phyloP scores from a whole-genome alignment of 768 basidiomycete species.

The Pholiota molesta region DNA sequence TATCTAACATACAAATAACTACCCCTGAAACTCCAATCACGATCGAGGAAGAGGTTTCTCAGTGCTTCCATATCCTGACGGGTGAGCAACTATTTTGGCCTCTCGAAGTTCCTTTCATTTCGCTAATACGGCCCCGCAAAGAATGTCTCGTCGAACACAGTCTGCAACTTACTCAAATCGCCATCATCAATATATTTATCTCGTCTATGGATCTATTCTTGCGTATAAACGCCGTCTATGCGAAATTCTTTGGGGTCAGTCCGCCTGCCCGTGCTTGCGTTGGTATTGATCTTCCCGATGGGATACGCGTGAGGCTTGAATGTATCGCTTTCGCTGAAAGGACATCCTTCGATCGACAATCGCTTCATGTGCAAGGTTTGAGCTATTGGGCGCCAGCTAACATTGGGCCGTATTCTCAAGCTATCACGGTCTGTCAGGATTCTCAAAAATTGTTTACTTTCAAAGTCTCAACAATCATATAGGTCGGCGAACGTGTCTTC shows the following conservation, averaged over 20 bases:
- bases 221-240: constrained; percentile 76
- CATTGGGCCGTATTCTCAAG: constrained; percentile 98
- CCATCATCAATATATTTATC: constrained; percentile 83
- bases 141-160: constrained; percentile 52
- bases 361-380: constrained; percentile 91
- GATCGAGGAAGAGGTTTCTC: constrained; percentile 71
- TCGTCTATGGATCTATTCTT: constrained; percentile 83
- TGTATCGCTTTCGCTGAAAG: constrained; percentile 70
- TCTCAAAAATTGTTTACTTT: neutral
- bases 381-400: constrained; percentile 99
- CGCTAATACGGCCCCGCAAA: constrained; percentile 27
- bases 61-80: constrained; percentile 67
- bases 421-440: constrained; percentile 63
- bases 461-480: constrained; percentile 3
- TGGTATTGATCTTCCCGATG: constrained; percentile 67
- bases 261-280: constrained; percentile 97
- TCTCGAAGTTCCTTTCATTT: neutral
- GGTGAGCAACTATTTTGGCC: constrained; percentile 42
- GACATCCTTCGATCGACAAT: constrained; percentile 51
- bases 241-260: constrained; percentile 82
- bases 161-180: constrained; percentile 59
- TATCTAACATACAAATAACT: constrained; percentile 56
- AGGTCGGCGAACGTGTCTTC: constrained; percentile 81
- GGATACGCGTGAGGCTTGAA: constrained; percentile 68
- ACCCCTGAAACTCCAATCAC: constrained; percentile 30